Base-by-base conservation (phyloP, 768 basidiomycete species). In the Xerocomellus chrysenteron region DNA sequence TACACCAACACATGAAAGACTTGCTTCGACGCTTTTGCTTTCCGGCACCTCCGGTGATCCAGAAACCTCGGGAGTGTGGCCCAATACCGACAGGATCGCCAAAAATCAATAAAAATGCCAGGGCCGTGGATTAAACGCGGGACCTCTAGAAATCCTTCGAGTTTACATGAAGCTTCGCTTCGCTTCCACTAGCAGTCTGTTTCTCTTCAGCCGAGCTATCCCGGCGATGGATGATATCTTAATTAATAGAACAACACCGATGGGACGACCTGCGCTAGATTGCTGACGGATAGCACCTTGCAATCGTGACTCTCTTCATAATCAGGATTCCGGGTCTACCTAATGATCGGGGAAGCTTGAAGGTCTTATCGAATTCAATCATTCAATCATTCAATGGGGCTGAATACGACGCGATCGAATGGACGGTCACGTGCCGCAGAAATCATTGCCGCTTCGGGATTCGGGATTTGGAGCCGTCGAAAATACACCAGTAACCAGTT, bases 51-150 rank as follows among this genome's bases (percentile, higher is more conserved):
- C 47, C n/a, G 14, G 45, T 30, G 41, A 28, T 50, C 47, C 47
- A 39, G 37, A 44, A 24, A 44, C 30, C 21, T 48, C 57, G 35
- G 45, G 40, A 10, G 10, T 24, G 47, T n/a, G 3, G 5, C 28
- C 11, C 11, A 9, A 28, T n/a, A 36, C 16, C 21, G 17, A 54
- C 19, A 47, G 17, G 16, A 47, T 51, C 41, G 10, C 24, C 30
- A n/a, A 46, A n/a, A n/a, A n/a, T n/a, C n/a, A n/a, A 21, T 21
- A 2, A 21, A 32, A 19, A 24, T 5, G 10, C 17, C 35, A 40
- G 11, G 69, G 76, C 76, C 73, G 74, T 75, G 76, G 73, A 74
- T 76, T 73, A 75, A 77, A 76, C 74, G 73, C 69, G 72, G 73
- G 76, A 77, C 76, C 75, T 78, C 73, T 72, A 78, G 75, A 79